Conservation (phyloP, 2,329 filamentous ascomycete genomes). For the Capronia epimyces region DNA sequence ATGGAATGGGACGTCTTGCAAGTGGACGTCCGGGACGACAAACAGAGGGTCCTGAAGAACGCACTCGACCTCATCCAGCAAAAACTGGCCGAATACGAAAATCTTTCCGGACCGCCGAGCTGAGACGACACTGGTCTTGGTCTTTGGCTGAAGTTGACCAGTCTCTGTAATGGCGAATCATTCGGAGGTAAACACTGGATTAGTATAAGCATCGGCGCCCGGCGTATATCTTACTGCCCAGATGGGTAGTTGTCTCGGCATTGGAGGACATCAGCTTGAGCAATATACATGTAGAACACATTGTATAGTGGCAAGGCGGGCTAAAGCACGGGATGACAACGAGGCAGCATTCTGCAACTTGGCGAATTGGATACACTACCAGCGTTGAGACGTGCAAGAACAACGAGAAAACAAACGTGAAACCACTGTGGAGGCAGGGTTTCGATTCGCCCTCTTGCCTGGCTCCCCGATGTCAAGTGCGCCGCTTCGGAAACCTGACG, state of each 20-base stretch:
- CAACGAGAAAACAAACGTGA: no score
- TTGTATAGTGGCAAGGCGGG: no score
- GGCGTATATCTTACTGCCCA: conserved; percentile 4
- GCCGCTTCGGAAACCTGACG: no score
- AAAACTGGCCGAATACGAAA: conserved; percentile 47
- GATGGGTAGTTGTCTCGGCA: not conserved
- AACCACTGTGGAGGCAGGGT: no score
- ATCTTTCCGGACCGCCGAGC: not conserved
- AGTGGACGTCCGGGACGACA: conserved; percentile 57
- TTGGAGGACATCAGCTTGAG: no score
- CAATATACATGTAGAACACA: no score
- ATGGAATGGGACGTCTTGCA: conserved; percentile 66
- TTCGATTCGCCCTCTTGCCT: no score
- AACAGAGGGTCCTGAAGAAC: conserved; percentile 53
- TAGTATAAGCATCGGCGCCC: conserved; percentile 15
- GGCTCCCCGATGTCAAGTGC: no score
- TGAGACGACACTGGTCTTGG: not conserved
- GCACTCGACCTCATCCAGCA: conserved; percentile 54
- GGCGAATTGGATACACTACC: no score
- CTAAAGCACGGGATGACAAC: no score
- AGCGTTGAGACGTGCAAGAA: no score
- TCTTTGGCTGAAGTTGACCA: not conserved
- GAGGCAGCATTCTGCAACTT: no score
- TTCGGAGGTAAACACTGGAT: not conserved
- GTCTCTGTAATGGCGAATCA: not conserved